Percentiles rank a stretch among this genome's conserved stretches.
Evolutionary conservation across 2,329 filamentous ascomycete species (phyloP).

Genomic region (Fusarium nisikadoi): DNA sequence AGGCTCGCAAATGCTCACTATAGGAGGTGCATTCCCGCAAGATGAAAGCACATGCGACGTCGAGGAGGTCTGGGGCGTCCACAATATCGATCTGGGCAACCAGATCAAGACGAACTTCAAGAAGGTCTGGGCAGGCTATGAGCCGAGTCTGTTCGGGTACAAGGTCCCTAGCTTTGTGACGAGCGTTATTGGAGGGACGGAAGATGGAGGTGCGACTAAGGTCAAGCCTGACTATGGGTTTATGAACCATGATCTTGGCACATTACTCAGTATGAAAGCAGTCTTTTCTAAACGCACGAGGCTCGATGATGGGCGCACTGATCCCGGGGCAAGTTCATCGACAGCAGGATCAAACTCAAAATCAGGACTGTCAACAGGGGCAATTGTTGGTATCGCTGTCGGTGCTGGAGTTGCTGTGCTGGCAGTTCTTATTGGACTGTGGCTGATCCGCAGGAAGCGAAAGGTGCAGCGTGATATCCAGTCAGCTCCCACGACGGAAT

Average conservation of each 20-base stretch:
- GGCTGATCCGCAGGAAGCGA: neutral
- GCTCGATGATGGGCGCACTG: neutral
- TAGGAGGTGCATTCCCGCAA: neutral
- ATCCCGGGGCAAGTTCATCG: neutral
- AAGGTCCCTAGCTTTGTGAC: neutral
- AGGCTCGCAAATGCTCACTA: neutral
- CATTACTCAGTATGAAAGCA: neutral
- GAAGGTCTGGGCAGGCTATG: conserved; percentile 3
- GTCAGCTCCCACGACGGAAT: neutral
- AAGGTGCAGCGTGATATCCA: neutral
- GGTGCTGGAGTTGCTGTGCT: neutral
- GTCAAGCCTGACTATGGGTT: neutral
- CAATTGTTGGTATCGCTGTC: neutral
- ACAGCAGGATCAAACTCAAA: neutral
- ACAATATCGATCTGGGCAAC: neutral
- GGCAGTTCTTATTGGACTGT: neutral
- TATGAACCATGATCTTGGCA: neutral
- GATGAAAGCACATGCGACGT: neutral
- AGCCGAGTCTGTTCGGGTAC: neutral
- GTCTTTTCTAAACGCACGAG: neutral
- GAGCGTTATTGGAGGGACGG: neutral
- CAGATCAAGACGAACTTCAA: neutral
- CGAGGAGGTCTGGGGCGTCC: neutral
- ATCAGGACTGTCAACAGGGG: neutral
- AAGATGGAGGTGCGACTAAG: neutral